These are phyloP conservation scores for Lepidium sativum DNA, from an alignment of 345 rosid genomes.

Conservation along the genomic window DNA sequence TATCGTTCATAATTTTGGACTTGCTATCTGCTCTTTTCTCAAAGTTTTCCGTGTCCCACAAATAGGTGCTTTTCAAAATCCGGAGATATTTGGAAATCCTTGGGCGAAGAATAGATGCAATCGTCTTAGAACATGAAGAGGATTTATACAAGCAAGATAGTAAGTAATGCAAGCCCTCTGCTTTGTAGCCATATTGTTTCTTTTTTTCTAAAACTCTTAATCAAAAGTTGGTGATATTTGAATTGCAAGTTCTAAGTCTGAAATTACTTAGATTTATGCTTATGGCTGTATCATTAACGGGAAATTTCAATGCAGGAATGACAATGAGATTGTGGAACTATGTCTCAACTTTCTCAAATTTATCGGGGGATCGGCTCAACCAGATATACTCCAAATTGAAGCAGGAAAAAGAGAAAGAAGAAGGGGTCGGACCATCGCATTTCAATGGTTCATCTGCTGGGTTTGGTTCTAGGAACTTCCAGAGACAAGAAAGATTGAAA, in stretches of 20 bases:
- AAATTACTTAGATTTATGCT: background rate
- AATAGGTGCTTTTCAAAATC: slow-evolving; percentile 87
- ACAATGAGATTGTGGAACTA: slow-evolving; percentile 83
- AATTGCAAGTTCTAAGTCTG: background rate
- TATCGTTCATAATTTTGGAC: background rate
- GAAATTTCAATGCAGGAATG: slow-evolving; percentile 56
- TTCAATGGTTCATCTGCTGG: too few relatives aligned
- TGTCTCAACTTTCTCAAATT: slow-evolving; percentile 87
- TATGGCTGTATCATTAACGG: background rate
- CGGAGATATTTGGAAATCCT: slow-evolving; percentile 87
- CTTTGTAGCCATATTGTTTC: background rate
- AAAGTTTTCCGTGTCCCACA: background rate
- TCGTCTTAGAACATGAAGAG: slow-evolving; percentile 64
- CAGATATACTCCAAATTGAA: slow-evolving; percentile 91
- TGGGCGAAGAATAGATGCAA: slow-evolving; percentile 76
- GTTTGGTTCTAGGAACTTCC: slow-evolving; percentile 33
- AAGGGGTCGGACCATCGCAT: slow-evolving; percentile 67
- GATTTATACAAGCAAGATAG: slow-evolving; percentile 75
- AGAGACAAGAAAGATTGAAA: slow-evolving; percentile 50
- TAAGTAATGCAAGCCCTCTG: slow-evolving; percentile 30
- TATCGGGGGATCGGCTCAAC: slow-evolving; percentile 78
- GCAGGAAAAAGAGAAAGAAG: slow-evolving; percentile 68
- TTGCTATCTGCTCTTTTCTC: background rate
- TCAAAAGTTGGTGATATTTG: background rate
- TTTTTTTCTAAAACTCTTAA: background rate